phyloP scores from a whole-genome alignment of 2,329 filamentous ascomycete genomes.

The Curvularia lunata region DNA sequence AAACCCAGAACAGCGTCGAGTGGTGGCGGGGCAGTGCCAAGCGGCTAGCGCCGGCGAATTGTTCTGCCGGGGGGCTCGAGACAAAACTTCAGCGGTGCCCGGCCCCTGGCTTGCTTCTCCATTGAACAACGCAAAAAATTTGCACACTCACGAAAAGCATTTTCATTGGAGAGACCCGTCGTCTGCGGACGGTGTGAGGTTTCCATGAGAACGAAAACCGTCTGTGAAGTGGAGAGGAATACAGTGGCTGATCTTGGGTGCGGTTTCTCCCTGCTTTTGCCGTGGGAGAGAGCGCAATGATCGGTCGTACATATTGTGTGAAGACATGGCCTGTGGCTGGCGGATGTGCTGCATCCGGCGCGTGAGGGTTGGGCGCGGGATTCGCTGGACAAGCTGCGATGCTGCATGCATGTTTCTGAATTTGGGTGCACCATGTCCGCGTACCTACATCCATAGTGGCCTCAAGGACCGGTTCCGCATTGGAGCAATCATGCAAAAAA shows the following conservation, averaged over 20 bases:
- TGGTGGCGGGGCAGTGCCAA: slow-evolving; percentile 33
- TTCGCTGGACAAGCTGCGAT: background rate
- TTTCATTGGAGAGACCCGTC: slow-evolving; percentile 58
- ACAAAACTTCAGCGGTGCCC: slow-evolving; percentile 36
- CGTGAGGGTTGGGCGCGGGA: background rate
- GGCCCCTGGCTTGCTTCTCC: slow-evolving; percentile 47
- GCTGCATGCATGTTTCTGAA: background rate
- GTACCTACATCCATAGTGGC: background rate
- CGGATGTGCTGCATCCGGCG: background rate
- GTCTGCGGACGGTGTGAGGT: slow-evolving; percentile 48
- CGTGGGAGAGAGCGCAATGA: slow-evolving; percentile 65
- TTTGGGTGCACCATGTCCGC: background rate
- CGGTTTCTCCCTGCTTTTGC: slow-evolving; percentile 58
- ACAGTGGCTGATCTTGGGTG: slow-evolving; percentile 62
- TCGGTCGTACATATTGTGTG: slow-evolving; percentile 58
- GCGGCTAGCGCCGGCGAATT: slow-evolving; percentile 20
- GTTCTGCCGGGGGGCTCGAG: slow-evolving; percentile 23
- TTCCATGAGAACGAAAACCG: slow-evolving; percentile 65
- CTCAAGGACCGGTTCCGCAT: background rate
- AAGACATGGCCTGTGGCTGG: background rate
- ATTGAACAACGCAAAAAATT: slow-evolving; percentile 65
- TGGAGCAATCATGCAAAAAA: background rate
- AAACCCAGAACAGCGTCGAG: slow-evolving; percentile 41
- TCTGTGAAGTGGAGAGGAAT: slow-evolving; percentile 62
- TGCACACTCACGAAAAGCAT: slow-evolving; percentile 63